phyloP scores from a whole-genome alignment of 768 basidiomycete species.

The Kwoniella heveanensis region DNA sequence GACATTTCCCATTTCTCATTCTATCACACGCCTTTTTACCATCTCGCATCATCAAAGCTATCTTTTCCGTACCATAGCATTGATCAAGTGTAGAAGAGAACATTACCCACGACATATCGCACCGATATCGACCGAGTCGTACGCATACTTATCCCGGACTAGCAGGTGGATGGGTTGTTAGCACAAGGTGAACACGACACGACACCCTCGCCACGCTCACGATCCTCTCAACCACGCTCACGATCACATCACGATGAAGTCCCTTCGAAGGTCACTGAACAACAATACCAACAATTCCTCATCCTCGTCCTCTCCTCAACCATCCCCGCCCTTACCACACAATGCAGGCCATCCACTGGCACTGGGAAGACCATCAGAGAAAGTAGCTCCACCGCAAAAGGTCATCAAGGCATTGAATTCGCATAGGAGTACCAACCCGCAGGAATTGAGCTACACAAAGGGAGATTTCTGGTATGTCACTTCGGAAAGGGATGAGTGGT shows the following conservation, averaged over 20 bases:
- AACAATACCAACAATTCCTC: slow-evolving; percentile 31
- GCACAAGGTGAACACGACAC: not conserved
- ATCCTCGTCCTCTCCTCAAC: slow-evolving; percentile 30
- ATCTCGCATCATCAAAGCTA: not conserved
- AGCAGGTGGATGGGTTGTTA: not conserved
- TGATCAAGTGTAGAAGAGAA: no score
- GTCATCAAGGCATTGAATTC: slow-evolving; percentile 81
- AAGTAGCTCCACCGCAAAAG: slow-evolving; percentile 84
- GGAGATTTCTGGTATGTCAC: slow-evolving; percentile 98
- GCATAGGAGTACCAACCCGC: slow-evolving; percentile 71
- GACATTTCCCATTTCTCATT: not conserved
- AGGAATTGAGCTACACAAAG: slow-evolving; percentile 84
- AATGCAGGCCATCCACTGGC: slow-evolving; percentile 61
- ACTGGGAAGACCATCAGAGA: slow-evolving; percentile 71
- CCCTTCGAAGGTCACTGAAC: slow-evolving; percentile 51
- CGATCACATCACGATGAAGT: slow-evolving; percentile 40
- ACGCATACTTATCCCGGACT: no score
- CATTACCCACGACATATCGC: no score
- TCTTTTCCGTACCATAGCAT: no score
- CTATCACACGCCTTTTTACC: not conserved
- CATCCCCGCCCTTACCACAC: slow-evolving; percentile 27
- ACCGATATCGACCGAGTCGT: not conserved
- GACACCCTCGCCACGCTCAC: not conserved
- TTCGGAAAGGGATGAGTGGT: slow-evolving; percentile 75
- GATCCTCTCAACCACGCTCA: not conserved